Evolutionary conservation across 2,329 filamentous ascomycete species (phyloP).

Genomic region (Penicillium sp.): DNA sequence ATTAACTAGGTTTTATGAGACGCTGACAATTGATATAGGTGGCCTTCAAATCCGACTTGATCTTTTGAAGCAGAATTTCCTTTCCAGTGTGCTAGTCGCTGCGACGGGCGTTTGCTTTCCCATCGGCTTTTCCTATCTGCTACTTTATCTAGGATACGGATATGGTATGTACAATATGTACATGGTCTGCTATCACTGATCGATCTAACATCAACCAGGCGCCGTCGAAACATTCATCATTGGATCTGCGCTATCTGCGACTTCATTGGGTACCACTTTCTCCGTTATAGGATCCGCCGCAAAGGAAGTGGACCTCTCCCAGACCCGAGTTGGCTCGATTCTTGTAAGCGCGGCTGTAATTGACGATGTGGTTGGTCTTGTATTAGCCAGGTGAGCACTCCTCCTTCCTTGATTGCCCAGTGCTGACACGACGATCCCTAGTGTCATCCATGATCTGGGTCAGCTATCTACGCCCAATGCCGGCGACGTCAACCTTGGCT

Average conservation of each 20-base stretch:
- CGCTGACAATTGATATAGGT: slow-evolving; percentile 24
- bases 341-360: slow-evolving; percentile 47
- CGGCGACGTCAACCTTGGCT: slow-evolving; percentile 30
- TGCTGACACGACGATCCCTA: slow-evolving; percentile 3
- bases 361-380: slow-evolving; percentile 46
- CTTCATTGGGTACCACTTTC: slow-evolving; percentile 32
- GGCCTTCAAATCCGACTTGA: slow-evolving; percentile 47
- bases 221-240: slow-evolving; percentile 34
- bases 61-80: slow-evolving; percentile 45
- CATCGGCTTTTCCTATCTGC: slow-evolving; percentile 44
- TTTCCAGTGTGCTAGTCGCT: slow-evolving; percentile 42
- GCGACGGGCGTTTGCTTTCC: slow-evolving; percentile 46
- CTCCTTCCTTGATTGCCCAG: neutral
- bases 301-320: slow-evolving; percentile 38
- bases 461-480: slow-evolving; percentile 14
- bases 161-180: slow-evolving; percentile 27
- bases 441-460: slow-evolving; percentile 34
- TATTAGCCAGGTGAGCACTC: slow-evolving; percentile 18
- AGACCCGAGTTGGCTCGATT: slow-evolving; percentile 44
- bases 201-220: slow-evolving; percentile 15
- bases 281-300: slow-evolving; percentile 30
- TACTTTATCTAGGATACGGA: slow-evolving; percentile 44
- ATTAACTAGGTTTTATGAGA: neutral
- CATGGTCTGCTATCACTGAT: neutral
- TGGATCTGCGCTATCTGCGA: slow-evolving; percentile 29